Percentiles rank a stretch among this genome's conserved stretches.
Conservation (phyloP, 495 filamentous ascomycete genomes). For the Talaromyces trachyspermus region DNA sequence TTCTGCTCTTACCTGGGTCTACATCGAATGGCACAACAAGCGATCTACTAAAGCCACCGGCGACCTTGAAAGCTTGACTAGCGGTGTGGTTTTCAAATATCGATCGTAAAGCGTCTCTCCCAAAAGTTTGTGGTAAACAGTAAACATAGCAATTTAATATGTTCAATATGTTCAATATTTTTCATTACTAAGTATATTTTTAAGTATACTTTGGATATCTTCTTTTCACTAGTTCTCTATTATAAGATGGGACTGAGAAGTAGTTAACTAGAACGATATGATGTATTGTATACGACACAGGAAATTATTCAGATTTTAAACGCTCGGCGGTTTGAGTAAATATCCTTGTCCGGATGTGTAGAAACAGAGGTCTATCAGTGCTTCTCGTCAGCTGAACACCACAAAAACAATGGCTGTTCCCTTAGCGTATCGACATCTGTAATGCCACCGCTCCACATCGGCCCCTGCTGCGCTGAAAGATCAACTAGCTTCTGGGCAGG, state of each 20-base stretch:
- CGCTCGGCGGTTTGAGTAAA: too few relatives aligned
- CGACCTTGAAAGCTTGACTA: neutral
- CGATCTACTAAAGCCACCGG: neutral
- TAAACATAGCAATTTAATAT: too few relatives aligned
- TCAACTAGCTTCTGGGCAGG: conserved; percentile 1
- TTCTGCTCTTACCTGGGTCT: neutral
- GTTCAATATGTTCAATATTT: neutral
- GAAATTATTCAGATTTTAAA: too few relatives aligned
- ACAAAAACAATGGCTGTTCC: neutral
- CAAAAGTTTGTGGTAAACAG: neutral
- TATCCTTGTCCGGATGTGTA: too few relatives aligned
- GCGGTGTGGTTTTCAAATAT: neutral
- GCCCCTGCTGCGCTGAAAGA: conserved; percentile 2
- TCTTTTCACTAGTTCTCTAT: too few relatives aligned
- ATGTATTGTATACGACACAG: too few relatives aligned
- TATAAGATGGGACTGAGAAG: too few relatives aligned
- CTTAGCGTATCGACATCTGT: neutral
- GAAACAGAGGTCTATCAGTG: neutral
- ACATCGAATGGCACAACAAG: neutral
- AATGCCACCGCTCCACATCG: conserved; percentile 8
- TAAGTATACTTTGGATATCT: neutral
- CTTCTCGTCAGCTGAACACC: conserved; percentile 6
- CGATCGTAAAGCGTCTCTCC: neutral
- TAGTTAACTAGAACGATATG: too few relatives aligned
- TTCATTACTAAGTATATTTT: neutral